Evolutionary conservation across 1,284 basidiomycete genomes (phyloP), one percentile per base, ranked within the genome.

Genomic region (Entoloma clypeatum): DNA sequence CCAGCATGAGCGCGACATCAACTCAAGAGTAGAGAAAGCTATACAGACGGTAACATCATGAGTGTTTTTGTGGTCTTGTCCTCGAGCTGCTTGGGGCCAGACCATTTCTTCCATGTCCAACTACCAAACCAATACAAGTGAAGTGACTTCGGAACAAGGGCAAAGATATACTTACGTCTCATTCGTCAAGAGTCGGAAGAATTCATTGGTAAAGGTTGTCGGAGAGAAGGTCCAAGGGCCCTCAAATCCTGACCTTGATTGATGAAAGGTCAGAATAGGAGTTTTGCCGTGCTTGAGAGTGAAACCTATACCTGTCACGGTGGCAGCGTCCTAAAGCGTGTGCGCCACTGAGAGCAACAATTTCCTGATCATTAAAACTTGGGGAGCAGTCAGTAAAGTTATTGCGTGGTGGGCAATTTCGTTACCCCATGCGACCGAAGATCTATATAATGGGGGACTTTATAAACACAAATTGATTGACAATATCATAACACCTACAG

Each of bases 251-350:
- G 88, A 92, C 51, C 85, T 81, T 58, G 62, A 57, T 9, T 13
- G 37, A 16, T 9, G 17, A 30, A 23, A 25, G 21, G 29, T 36
- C 5, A 14, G 16, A 30, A n/a, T 29, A 21, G 22, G 17, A 24
- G 27, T 30, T 7, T n/a, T 13, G 7, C 14, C 19, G 10, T 17
- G 8, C 31, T 22, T 14, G n/a, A 14, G n/a, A 16, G 19, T 28
- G 18, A 16, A 50, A 47, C 9, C 53, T 66, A 46, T 55, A 77
- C 76, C 86, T 74, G 65, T 83, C 77, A 45, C 67, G 51, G 73
- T 98, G 95, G 76, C 92, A 95, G 60, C 95, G 87, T 30, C 94
- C 94, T 36, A 98, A 80, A 48, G 92, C 92, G 63, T 99, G 95
- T 31, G 91, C 94, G 54, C 95, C 95, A 23, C 81, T 80, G 51